A percentile compares a stretch with the other conserved stretches of the same genome.
Evolutionary conservation across 805 yeast species (phyloP).

Genomic region (Hanseniaspora thailandica): DNA sequence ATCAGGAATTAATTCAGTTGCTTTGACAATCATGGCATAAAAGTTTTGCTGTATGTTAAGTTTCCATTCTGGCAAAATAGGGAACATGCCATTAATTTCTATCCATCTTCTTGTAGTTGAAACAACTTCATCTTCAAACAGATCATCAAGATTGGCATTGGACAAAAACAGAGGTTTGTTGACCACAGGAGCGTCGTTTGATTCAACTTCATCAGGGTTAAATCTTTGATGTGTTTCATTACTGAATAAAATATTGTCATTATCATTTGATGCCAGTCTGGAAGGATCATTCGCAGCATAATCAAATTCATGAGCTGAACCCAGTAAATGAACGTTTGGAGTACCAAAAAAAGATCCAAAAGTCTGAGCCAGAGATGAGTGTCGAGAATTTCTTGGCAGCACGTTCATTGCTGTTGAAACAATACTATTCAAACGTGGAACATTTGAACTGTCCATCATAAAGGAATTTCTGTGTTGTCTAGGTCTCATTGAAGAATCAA

Average conservation of each 20-base stretch:
- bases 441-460: neutral
- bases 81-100: neutral
- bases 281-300: neutral
- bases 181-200: neutral
- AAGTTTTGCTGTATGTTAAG: no score
- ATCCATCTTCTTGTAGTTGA: slow-evolving; percentile 9
- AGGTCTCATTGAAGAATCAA: neutral
- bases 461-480: neutral
- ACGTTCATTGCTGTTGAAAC: neutral
- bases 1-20: no score
- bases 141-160: neutral
- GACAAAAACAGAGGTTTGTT: neutral
- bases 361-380: no score
- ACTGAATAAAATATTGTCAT: neutral
- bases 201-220: neutral
- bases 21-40: no score
- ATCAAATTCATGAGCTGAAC: neutral
- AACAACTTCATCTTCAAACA: neutral
- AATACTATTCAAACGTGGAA: neutral
- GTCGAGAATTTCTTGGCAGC: neutral
- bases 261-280: neutral
- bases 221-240: slow-evolving; percentile 1
- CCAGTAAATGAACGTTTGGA: neutral
- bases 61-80: no score
- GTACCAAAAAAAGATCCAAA: no score